These are phyloP conservation scores for Pyrenophora seminiperda DNA, from an alignment of 2,329 filamentous ascomycete genomes.

Conservation along the genomic window DNA sequence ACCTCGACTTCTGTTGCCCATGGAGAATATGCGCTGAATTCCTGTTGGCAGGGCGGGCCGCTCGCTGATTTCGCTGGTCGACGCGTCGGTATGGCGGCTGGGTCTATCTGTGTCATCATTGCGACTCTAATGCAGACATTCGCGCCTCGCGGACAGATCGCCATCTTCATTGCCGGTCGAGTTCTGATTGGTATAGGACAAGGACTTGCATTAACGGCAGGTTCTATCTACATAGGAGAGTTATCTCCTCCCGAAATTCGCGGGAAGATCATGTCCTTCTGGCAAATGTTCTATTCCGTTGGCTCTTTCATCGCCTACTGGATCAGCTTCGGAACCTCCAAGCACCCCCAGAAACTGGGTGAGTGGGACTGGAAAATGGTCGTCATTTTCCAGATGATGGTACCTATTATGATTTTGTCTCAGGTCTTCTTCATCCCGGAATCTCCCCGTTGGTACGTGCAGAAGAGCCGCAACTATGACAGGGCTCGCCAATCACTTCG, in stretches of 20 bases:
- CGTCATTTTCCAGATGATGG: constrained; percentile 73
- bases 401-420: constrained; percentile 65
- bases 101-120: constrained; percentile 68
- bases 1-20: background rate
- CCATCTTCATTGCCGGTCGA: constrained; percentile 70
- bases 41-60: constrained; percentile 57
- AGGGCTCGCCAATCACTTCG: constrained; percentile 63
- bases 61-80: constrained; percentile 66
- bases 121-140: constrained; percentile 73
- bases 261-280: constrained; percentile 71
- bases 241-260: constrained; percentile 67
- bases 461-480: constrained; percentile 64
- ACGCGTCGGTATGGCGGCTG: constrained; percentile 67
- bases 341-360: constrained; percentile 61
- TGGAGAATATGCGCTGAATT: background rate
- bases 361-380: constrained; percentile 77
- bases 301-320: constrained; percentile 67
- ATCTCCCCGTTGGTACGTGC: constrained; percentile 70
- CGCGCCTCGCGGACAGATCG: constrained; percentile 62
- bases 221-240: constrained; percentile 74
- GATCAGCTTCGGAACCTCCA: constrained; percentile 68
- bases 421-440: constrained; percentile 68
- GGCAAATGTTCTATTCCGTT: constrained; percentile 70
- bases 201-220: constrained; percentile 69
- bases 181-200: constrained; percentile 73